Evolutionary conservation across 306 rosid genomes (phyloP).

Genomic region (Gleditsia sinensis): DNA sequence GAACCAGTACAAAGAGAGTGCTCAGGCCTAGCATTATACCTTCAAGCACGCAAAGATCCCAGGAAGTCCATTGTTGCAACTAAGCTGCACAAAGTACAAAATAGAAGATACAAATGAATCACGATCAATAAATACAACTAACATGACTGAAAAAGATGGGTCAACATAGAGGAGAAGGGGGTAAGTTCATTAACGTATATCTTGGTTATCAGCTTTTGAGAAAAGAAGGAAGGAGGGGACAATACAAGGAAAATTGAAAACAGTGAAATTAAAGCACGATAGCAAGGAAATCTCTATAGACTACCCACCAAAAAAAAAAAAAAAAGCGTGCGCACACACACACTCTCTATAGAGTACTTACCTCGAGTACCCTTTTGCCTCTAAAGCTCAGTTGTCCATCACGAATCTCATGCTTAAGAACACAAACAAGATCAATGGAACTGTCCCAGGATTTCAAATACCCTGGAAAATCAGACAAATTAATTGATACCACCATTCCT

Average conservation of each 20-base stretch:
- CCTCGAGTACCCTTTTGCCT: slow-evolving; percentile 98
- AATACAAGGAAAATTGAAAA: neutral
- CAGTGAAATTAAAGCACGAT: slow-evolving; percentile 16
- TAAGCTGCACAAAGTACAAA: slow-evolving; percentile 59
- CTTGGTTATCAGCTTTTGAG: slow-evolving; percentile 20
- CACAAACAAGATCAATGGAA: slow-evolving; percentile 87
- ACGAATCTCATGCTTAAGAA: slow-evolving; percentile 90
- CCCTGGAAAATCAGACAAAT: slow-evolving; percentile 54
- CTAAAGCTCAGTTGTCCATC: slow-evolving; percentile 94
- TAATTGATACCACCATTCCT: slow-evolving; percentile 22
- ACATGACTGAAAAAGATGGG: slow-evolving; percentile 13
- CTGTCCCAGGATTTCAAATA: slow-evolving; percentile 84
- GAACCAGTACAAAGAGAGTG: slow-evolving; percentile 24
- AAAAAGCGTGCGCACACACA: too few species aligned
- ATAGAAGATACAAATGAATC: slow-evolving; percentile 28
- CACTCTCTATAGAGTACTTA: slow-evolving; percentile 32
- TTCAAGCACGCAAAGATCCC: slow-evolving; percentile 96
- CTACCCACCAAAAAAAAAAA: too few species aligned
- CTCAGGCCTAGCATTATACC: slow-evolving; percentile 53
- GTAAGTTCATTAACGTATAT: slow-evolving; percentile 14
- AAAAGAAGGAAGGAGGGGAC: neutral
- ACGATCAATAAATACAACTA: slow-evolving; percentile 16
- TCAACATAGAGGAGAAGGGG: slow-evolving; percentile 24
- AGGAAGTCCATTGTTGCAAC: slow-evolving; percentile 86
- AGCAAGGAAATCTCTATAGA: neutral